Conservation (phyloP, 2,329 filamentous ascomycete species). For the Aspergillus eucalypticola region DNA sequence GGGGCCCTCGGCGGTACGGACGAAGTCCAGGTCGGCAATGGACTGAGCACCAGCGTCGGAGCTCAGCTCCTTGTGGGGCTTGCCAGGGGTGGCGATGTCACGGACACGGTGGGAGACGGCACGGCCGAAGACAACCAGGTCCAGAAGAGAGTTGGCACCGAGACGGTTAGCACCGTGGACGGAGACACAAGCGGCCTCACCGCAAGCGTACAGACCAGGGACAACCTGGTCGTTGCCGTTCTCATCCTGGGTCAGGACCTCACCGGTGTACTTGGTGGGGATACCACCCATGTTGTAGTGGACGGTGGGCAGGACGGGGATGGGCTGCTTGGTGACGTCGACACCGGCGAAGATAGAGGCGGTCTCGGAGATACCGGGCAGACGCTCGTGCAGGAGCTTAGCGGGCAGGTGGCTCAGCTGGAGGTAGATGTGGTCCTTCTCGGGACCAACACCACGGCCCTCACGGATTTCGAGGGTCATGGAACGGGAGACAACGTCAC, state of each 20-base stretch:
- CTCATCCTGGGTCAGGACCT: constrained; percentile 87
- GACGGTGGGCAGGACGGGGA: constrained; percentile 92
- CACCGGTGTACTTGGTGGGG: constrained; percentile 93
- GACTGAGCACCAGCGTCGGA: constrained; percentile 87
- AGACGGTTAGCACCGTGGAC: constrained; percentile 98
- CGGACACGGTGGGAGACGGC: constrained; percentile 96
- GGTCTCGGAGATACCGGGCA: constrained; percentile 98
- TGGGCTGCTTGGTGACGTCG: constrained; percentile 95
- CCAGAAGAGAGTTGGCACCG: constrained; percentile 95
- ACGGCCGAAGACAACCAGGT: constrained; percentile 95
- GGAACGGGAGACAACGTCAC: constrained; percentile 93
- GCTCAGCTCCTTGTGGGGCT: constrained; percentile 74
- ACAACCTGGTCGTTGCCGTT: constrained; percentile 89
- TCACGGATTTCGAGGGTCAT: constrained; percentile 99
- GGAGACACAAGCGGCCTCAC: constrained; percentile 95
- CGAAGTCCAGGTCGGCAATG: constrained; percentile 80
- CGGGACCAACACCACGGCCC: constrained; percentile 91
- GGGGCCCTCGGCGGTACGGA: constrained; percentile 79
- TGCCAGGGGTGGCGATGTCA: constrained; percentile 84
- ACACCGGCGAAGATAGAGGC: constrained; percentile 96
- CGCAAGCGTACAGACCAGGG: constrained; percentile 91
- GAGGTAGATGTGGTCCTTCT: constrained; percentile 98
- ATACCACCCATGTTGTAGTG: constrained; percentile 99
- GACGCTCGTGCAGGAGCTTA: constrained; percentile 90
- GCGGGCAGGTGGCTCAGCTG: constrained; percentile 93